Percentiles rank a stretch among this genome's conserved stretches.
Conservation (phyloP, 108 stramenopile genomes). For the Cyclotella sp. region DNA sequence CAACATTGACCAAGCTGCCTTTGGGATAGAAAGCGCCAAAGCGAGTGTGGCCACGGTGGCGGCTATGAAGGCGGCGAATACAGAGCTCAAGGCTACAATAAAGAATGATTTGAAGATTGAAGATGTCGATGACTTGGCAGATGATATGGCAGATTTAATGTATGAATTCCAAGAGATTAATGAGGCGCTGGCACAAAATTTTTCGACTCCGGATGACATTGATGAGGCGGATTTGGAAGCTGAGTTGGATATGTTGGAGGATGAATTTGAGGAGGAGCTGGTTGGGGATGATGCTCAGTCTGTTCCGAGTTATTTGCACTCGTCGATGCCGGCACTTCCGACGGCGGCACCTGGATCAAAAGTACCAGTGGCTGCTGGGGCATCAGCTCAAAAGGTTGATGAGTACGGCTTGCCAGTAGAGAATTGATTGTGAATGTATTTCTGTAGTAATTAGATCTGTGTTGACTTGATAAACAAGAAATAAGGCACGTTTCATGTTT, state of each 20-base stretch:
- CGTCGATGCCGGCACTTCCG: constrained; percentile 52
- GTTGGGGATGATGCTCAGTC: constrained; percentile 50
- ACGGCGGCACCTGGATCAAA: constrained; percentile 50
- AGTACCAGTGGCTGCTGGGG: constrained; percentile 39
- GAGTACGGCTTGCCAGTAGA: constrained; percentile 70
- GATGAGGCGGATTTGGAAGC: constrained; percentile 98
- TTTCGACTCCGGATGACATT: constrained; percentile 93
- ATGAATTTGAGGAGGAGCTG: constrained; percentile 90
- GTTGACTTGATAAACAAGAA: not conserved
- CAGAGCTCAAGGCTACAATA: constrained; percentile 83
- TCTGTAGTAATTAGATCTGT: not conserved
- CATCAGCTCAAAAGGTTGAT: constrained; percentile 46
- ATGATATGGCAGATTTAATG: constrained; percentile 81
- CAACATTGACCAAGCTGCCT: constrained; percentile 96
- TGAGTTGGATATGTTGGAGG: constrained; percentile 94
- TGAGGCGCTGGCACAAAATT: constrained; percentile 92
- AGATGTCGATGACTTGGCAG: constrained; percentile 94
- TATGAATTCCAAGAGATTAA: constrained; percentile 96
- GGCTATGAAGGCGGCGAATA: constrained; percentile 95
- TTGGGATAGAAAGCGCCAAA: constrained; percentile 93
- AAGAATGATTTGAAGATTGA: constrained; percentile 94
- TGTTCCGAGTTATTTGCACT: constrained; percentile 73
- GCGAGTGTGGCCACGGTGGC: constrained; percentile 91
- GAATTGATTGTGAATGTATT: not conserved
- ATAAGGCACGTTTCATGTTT: not conserved